Evolutionary conservation across 352 stramenopile species (phyloP).

Genomic region (Globisporangium abappressorium): DNA sequence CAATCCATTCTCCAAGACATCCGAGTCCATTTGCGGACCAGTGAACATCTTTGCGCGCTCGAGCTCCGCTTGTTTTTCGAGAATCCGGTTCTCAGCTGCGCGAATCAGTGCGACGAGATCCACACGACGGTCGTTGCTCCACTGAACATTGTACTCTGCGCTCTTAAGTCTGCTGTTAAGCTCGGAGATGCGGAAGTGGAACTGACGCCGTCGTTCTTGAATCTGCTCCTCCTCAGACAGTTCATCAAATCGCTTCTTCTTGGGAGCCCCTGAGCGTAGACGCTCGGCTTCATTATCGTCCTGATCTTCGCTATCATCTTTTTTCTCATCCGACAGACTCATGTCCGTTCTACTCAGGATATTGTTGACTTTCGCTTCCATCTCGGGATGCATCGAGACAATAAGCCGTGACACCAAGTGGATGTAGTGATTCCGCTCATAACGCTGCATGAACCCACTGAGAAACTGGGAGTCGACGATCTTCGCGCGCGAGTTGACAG

Average conservation of each 20-base stretch:
- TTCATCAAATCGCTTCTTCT: slow-evolving; percentile 45
- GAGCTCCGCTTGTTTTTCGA: slow-evolving; percentile 79
- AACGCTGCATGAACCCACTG: slow-evolving; percentile 81
- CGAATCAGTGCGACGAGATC: slow-evolving; percentile 73
- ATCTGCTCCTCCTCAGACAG: slow-evolving; percentile 50
- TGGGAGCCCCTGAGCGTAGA: slow-evolving; percentile 6
- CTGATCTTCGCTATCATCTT: neutral
- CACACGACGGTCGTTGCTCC: slow-evolving; percentile 64
- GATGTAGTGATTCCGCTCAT: slow-evolving; percentile 71
- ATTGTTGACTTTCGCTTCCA: slow-evolving; percentile 43
- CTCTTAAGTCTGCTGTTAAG: slow-evolving; percentile 51
- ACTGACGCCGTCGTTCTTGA: slow-evolving; percentile 57
- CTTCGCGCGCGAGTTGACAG: slow-evolving; percentile 64
- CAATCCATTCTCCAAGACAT: slow-evolving; percentile 65
- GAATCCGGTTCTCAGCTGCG: slow-evolving; percentile 55
- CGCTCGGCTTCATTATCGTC: slow-evolving; percentile 11
- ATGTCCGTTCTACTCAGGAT: slow-evolving; percentile 34
- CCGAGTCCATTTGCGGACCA: slow-evolving; percentile 75
- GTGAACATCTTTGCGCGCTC: slow-evolving; percentile 67
- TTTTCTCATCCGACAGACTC: neutral
- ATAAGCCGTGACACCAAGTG: slow-evolving; percentile 64
- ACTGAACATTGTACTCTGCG: slow-evolving; percentile 74
- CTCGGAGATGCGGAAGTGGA: slow-evolving; percentile 72
- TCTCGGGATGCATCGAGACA: slow-evolving; percentile 41
- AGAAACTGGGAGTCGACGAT: slow-evolving; percentile 77